Base-by-base conservation (phyloP, 106 monocot genomes). In the Dioscorea alata region DNA sequence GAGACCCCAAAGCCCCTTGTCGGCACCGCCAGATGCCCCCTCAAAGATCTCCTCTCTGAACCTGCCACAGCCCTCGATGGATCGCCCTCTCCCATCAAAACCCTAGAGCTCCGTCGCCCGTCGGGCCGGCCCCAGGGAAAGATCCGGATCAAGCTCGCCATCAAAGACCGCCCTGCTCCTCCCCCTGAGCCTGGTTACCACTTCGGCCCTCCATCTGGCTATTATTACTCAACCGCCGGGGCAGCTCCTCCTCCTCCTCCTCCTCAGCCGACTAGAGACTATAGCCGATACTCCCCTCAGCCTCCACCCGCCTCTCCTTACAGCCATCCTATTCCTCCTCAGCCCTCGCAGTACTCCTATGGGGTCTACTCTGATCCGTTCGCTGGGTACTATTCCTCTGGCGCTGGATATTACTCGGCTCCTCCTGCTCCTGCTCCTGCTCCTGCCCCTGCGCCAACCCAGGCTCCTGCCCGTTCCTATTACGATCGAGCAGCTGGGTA, bases 101-200 rank as follows among this genome's bases (percentile, higher is more conserved):
- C 86, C 33, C 82, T 99, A 13, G 87, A 87, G 59, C 82, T 99
- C 61, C 80, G 69, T 59, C 89, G 92, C 48, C 88, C 97, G 17
- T 99, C 97, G 33, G 97, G 97, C 23, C 82, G 97, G 4, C 85
- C 87, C 17, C 97, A 99, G 69, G 97, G 97, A 33, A 92, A 92
- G 75, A 59, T 92, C 63, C 73, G 87, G 16, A 71, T 99, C 89
- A 89, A 80, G 72, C 33, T 99, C 67, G 73, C 80, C 63, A 23
- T 87, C 31, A 77, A 75, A 10, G 88, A 90, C 66, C 80, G 74
- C 24, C 68, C 87, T 4, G 33, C 34, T 19, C 78, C 73, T 8
- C 60, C 64, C 8, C 80, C 79, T 0, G 81, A 78, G 59, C 81
- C 71, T 10, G 64, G 24, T 34, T 78, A 80, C 51, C 79, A 73